Evolutionary conservation across 495 filamentous ascomycete genomes (phyloP).

Genomic region (Antarctomyces pellizariae): DNA sequence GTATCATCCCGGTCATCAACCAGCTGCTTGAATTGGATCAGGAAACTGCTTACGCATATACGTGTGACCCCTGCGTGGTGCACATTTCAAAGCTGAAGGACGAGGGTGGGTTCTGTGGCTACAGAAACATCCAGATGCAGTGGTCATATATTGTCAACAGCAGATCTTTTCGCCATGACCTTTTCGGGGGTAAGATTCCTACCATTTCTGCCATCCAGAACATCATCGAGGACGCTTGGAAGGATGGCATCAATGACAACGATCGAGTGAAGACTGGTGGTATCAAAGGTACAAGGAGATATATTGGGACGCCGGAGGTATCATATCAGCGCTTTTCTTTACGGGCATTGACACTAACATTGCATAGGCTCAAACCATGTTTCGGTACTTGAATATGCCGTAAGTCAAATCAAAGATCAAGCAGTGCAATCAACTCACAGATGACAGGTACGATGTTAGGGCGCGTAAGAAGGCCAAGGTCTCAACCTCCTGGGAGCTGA

Average conservation of each 20-base stretch:
- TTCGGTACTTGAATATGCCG: conserved; percentile 42
- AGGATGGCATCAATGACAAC: conserved; percentile 51
- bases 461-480: conserved; percentile 4
- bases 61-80: conserved; percentile 52
- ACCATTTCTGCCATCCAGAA: conserved; percentile 71
- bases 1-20: conserved; percentile 53
- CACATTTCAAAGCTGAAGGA: conserved; percentile 62
- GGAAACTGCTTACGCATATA: conserved; percentile 40
- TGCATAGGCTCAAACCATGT: conserved; percentile 54
- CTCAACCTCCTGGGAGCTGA: conserved; percentile 9
- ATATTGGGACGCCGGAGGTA: conserved; percentile 88
- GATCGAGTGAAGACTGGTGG: conserved; percentile 70
- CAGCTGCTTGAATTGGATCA: conserved; percentile 45
- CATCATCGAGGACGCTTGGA: conserved; percentile 77
- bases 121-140: conserved; percentile 91
- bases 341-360: neutral
- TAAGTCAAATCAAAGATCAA: too few species aligned
- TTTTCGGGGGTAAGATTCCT: conserved; percentile 39
- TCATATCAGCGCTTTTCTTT: conserved; percentile 4
- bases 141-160: conserved; percentile 49
- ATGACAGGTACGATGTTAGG: too few species aligned
- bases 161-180: conserved; percentile 27
- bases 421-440: too few species aligned
- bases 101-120: conserved; percentile 91
- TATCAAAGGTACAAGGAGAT: conserved; percentile 72